Evolutionary conservation across 352 stramenopile species (phyloP).

Genomic region (Halophytophthora batemanensis): DNA sequence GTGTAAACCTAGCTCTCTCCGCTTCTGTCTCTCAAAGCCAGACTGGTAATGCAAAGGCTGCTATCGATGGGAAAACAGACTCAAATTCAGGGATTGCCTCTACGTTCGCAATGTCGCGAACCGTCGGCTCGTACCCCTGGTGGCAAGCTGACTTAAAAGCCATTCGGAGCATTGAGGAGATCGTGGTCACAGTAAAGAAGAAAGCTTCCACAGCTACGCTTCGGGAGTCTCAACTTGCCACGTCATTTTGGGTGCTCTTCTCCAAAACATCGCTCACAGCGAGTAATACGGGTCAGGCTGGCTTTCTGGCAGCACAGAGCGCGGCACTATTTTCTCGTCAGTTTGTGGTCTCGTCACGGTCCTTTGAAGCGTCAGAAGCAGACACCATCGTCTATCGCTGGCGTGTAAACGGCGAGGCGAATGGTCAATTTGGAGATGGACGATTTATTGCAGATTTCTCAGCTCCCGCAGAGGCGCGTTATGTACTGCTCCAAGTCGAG

Average conservation of each 20-base stretch:
- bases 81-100: conserved; percentile 39
- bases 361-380: conserved; percentile 35
- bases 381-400: conserved; percentile 52
- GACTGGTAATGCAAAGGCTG: conserved; percentile 39
- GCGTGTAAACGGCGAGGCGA: conserved; percentile 46
- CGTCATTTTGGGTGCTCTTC: conserved; percentile 49
- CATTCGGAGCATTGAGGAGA: conserved; percentile 38
- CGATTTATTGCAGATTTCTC: conserved; percentile 35
- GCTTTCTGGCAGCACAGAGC: conserved; percentile 27
- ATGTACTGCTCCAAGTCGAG: conserved; percentile 50
- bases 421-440: conserved; percentile 32
- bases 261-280: conserved; percentile 30
- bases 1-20: conserved; percentile 40
- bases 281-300: conserved; percentile 30
- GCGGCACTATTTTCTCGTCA: conserved; percentile 24
- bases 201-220: conserved; percentile 32
- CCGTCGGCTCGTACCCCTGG: conserved; percentile 48
- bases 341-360: conserved; percentile 40
- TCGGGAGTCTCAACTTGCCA: conserved; percentile 24
- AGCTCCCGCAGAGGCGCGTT: conserved; percentile 34
- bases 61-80: conserved; percentile 36
- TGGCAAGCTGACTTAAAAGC: conserved; percentile 49
- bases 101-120: conserved; percentile 51
- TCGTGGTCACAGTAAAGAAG: conserved; percentile 49
- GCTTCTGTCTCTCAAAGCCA: conserved; percentile 45